phyloP scores from a whole-genome alignment of 768 basidiomycete genomes.

The Peribolospora baueri region DNA sequence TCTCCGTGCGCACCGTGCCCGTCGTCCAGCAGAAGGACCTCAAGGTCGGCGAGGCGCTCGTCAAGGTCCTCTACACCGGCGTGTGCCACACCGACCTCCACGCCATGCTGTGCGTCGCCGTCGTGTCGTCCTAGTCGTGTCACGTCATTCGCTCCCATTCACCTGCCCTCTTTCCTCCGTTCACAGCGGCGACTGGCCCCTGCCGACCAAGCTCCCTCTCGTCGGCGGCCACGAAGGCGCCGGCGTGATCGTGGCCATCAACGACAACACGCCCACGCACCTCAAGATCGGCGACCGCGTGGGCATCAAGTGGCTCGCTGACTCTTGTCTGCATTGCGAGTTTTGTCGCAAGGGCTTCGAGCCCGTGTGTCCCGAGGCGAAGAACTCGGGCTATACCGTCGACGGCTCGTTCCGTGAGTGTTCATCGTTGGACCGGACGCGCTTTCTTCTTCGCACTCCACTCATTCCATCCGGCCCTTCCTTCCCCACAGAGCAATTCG shows the following conservation, averaged over 20 bases:
- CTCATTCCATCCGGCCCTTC: neutral
- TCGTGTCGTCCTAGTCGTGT: no score
- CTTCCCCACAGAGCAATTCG: conserved; percentile 1
- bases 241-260: conserved; percentile 57
- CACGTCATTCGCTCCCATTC: no score
- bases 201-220: conserved; percentile 35
- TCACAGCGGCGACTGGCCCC: conserved; percentile 43
- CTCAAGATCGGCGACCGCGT: conserved; percentile 22
- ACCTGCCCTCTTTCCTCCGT: no score
- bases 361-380: conserved; percentile 3
- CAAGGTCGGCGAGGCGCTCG: conserved; percentile 2
- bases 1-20: neutral
- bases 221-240: conserved; percentile 66
- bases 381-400: conserved; percentile 39
- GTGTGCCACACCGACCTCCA: conserved; percentile 31
- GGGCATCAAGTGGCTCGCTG: conserved; percentile 8
- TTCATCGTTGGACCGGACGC: neutral
- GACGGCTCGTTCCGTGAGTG: conserved; percentile 24
- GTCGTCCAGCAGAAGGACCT: conserved; percentile 1
- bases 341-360: conserved; percentile 9
- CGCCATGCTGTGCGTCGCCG: conserved; percentile 23
- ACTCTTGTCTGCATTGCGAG: conserved; percentile 1
- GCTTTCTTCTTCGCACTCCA: neutral
- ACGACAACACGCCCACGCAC: conserved; percentile 32
- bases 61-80: neutral